Evolutionary conservation across 441 rosid genomes (phyloP).

Genomic region (Cnidoscolus chayamansa): DNA sequence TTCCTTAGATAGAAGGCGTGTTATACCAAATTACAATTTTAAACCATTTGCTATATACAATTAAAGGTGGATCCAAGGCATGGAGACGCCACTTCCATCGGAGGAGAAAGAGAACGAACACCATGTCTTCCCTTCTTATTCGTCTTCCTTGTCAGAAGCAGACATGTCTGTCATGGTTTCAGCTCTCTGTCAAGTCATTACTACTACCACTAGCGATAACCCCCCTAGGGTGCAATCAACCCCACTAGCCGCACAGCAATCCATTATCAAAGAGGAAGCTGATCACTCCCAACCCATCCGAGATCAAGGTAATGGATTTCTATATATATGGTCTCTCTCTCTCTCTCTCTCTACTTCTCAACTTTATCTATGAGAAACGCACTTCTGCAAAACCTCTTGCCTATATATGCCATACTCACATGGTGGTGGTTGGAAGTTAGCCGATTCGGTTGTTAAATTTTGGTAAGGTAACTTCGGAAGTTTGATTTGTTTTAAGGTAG

Average conservation of each 20-base stretch:
- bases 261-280: conserved; percentile 38
- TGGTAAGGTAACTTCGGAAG: background rate
- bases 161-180: conserved; percentile 84
- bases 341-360: background rate
- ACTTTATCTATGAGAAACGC: background rate
- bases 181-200: conserved; percentile 56
- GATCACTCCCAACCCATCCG: conserved; percentile 35
- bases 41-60: too few relatives aligned
- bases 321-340: background rate
- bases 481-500: background rate
- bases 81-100: conserved; percentile 76
- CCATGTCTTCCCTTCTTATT: conserved; percentile 26
- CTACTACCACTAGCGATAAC: conserved; percentile 29
- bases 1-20: too few relatives aligned
- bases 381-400: background rate
- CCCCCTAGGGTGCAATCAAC: conserved; percentile 26
- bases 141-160: conserved; percentile 49
- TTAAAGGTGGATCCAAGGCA: conserved; percentile 85
- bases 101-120: conserved; percentile 47
- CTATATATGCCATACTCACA: background rate
- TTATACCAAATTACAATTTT: too few relatives aligned
- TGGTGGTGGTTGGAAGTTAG: background rate
- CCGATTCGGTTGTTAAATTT: background rate
- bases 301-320: conserved; percentile 48
- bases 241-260: conserved; percentile 17